These are phyloP conservation scores for Annulohypoxylon moriforme DNA, from an alignment of 495 filamentous ascomycete species.

Conservation along the genomic window DNA sequence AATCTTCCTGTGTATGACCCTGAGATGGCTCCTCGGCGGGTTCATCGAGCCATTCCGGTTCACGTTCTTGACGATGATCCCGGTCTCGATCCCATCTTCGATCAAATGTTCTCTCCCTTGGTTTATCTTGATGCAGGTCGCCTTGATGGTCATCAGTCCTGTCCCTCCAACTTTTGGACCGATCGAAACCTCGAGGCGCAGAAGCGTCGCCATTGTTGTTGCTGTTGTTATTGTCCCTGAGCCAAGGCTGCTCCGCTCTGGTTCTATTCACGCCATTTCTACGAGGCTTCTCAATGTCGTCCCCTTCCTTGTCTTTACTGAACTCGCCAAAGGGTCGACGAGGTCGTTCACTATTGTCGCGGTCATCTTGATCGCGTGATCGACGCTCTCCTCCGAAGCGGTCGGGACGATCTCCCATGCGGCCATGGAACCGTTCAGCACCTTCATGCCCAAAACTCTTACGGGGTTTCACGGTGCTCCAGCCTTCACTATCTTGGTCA, in stretches of 20 bases:
- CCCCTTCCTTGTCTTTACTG: conserved; percentile 61
- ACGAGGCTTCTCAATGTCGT: conserved; percentile 66
- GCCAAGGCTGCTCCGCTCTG: conserved; percentile 59
- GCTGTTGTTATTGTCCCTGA: conserved; percentile 40
- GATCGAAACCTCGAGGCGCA: conserved; percentile 65
- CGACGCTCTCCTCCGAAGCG: conserved; percentile 57
- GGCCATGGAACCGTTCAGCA: conserved; percentile 69
- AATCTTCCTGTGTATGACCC: conserved; percentile 87
- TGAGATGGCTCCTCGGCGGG: conserved; percentile 75
- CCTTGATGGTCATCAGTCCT: conserved; percentile 62
- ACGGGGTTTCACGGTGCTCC: conserved; percentile 70
- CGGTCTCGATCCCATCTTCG: conserved; percentile 74
- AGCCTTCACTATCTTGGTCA: conserved; percentile 68
- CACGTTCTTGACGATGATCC: conserved; percentile 73
- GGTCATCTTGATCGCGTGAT: conserved; percentile 58
- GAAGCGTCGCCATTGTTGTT: conserved; percentile 39
- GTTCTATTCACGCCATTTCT: conserved; percentile 62
- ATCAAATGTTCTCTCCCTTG: conserved; percentile 58
- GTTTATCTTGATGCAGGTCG: conserved; percentile 56
- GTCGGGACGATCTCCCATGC: conserved; percentile 60
- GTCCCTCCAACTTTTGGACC: conserved; percentile 74
- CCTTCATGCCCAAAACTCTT: conserved; percentile 74
- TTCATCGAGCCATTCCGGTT: conserved; percentile 89
- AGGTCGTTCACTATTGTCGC: conserved; percentile 66
- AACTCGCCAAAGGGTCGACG: conserved; percentile 62